These are phyloP conservation scores for Citropsis articulata DNA, from an alignment of 345 rosid species.

Conservation along the genomic window DNA sequence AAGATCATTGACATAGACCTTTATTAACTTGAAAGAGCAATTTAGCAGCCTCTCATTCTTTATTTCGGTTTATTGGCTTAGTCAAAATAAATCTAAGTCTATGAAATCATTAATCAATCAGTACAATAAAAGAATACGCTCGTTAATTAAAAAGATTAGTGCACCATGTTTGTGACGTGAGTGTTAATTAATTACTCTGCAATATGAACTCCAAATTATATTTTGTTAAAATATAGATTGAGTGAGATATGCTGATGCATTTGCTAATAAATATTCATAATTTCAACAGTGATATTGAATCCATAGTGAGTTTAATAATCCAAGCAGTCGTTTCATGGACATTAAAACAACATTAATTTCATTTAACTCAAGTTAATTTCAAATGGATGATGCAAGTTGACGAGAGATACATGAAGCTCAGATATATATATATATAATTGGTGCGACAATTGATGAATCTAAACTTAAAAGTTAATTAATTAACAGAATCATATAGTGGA, in stretches of 20 bases:
- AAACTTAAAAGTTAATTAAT: slow-evolving; percentile 1
- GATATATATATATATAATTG: slow-evolving; percentile 26
- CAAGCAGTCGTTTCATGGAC: slow-evolving; percentile 14
- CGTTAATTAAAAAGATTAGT: background rate
- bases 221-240: background rate
- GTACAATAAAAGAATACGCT: background rate
- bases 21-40: too few species aligned
- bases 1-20: too few species aligned
- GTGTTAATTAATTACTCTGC: background rate
- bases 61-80: background rate
- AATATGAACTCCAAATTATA: background rate
- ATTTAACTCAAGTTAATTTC: slow-evolving; percentile 8
- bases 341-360: slow-evolving; percentile 8
- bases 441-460: background rate
- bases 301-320: slow-evolving; percentile 33
- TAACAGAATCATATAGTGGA: background rate
- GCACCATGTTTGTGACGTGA: slow-evolving; percentile 6
- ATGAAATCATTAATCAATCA: background rate
- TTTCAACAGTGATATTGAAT: slow-evolving; percentile 29
- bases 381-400: slow-evolving; percentile 33
- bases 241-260: background rate
- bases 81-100: background rate
- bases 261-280: background rate
- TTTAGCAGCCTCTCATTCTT: too few species aligned
- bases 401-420: slow-evolving; percentile 4